Evolutionary conservation across 2,329 filamentous ascomycete genomes (phyloP), one percentile per base, ranked within the genome.

Genomic region (Davidsoniella australis): DNA sequence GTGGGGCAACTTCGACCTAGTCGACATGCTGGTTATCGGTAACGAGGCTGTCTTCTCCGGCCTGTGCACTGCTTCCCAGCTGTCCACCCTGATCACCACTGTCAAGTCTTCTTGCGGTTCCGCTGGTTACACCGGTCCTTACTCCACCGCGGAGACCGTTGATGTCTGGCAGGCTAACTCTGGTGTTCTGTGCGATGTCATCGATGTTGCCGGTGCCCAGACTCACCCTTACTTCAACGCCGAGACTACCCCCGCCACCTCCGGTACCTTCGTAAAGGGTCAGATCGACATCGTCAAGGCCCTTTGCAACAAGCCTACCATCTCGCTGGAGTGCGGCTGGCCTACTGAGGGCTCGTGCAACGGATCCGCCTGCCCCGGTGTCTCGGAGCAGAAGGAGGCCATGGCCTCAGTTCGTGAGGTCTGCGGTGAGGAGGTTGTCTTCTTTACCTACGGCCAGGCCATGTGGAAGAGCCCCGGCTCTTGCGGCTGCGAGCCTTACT

Each of bases 151-250:
- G 55, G 89, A 96, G 70, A 80, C 88, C 49, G 75, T 94, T 58
- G 75, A 80, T 65, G 72, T 82, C 62, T 87, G 86, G 77, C 68
- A 85, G 66, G 71, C 80, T 55, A 73, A 73, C 52, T 55, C 71
- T 50, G 58, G 62, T 29, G 65, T 65, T 45, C 73, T 95, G 54
- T 95, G 89, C 74, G 58, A 60, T 36, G 74, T 72, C 58, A 72
- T 95, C 52, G 87, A 94, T 61, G 70, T 93, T 54, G 74, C 85
- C 37, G 84, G 81, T 65, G 79, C 78, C 66, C 94, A 95, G 74
- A 78, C 93, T 60, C 88, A 96, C 70, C 80, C 88, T 57, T 95
- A 83, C 82, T 96, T 95, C 82, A 93, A 93, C 72, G 62, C 76
- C 42, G 68, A 73, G 52, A 73, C 80, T 55, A 61, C 66, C 20